Conservation (phyloP, 164 flowering plant genomes). For the Santalum album region DNA sequence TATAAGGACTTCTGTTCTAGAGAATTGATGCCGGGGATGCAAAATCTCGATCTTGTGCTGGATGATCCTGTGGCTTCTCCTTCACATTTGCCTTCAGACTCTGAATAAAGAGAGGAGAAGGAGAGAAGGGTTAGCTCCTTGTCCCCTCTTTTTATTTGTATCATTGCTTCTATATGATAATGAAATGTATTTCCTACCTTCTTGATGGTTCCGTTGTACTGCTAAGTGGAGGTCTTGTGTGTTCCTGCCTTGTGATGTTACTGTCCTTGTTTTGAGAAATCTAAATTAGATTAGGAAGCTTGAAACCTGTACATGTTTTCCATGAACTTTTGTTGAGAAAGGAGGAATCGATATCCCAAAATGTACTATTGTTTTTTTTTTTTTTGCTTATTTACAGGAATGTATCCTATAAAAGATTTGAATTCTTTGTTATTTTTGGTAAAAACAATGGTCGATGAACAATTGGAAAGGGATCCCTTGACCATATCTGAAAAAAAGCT, state of each 20-base stretch:
- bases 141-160: neutral
- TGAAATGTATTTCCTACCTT: neutral
- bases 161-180: neutral
- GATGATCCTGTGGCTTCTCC: conserved; percentile 21
- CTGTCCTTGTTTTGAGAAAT: neutral
- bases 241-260: neutral
- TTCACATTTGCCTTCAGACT: conserved; percentile 39
- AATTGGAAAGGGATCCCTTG: too few species aligned
- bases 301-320: neutral
- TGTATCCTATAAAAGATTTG: neutral
- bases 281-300: neutral
- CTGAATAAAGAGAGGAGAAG: conserved; percentile 28
- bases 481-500: too few species aligned
- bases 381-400: neutral
- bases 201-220: conserved; percentile 7
- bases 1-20: conserved; percentile 63
- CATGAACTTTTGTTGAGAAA: neutral
- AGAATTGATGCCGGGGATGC: conserved; percentile 65
- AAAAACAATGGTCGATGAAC: too few species aligned
- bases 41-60: conserved; percentile 23
- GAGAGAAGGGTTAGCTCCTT: conserved; percentile 18
- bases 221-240: neutral
- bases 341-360: neutral
- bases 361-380: neutral
- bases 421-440: too few species aligned